A percentile compares a stretch with the other conserved stretches of the same genome.
Evolutionary conservation across 495 filamentous ascomycete genomes (phyloP).

Genomic region (Annulohypoxylon maeteangense): DNA sequence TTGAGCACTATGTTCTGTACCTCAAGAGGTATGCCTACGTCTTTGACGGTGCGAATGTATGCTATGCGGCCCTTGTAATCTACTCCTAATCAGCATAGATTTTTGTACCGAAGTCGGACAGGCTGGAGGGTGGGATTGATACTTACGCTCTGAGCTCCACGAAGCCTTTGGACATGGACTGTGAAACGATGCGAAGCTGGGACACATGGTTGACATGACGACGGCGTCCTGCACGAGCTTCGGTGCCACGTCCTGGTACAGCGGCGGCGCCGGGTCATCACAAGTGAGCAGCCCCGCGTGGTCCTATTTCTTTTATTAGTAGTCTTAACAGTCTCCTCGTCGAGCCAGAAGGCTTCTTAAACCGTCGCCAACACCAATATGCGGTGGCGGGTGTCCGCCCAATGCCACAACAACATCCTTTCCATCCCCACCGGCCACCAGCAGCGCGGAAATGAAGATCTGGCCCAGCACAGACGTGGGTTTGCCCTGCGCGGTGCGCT

Average conservation of each 20-base stretch:
- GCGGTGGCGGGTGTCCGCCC: not conserved
- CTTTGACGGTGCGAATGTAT: not conserved
- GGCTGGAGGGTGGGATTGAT: not conserved
- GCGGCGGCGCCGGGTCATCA: not conserved
- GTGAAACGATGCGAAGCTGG: conserved; percentile 1
- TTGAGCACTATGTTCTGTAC: conserved; percentile 1
- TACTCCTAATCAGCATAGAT: not conserved
- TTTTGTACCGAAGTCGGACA: not conserved
- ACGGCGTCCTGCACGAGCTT: conserved; percentile 1
- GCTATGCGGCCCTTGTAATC: conserved; percentile 3
- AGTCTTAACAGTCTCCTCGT: too few species aligned
- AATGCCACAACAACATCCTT: not conserved
- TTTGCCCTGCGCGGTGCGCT: conserved; percentile 2
- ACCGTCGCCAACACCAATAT: conserved; percentile 2
- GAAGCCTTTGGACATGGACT: conserved; percentile 3
- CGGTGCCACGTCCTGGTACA: not conserved
- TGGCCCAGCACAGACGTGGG: conserved; percentile 1
- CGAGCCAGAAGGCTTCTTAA: not conserved
- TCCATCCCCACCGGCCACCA: conserved; percentile 1
- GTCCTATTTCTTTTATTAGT: not conserved
- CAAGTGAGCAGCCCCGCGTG: not conserved
- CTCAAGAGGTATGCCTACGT: conserved; percentile 5
- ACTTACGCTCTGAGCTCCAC: conserved; percentile 2
- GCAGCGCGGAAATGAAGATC: conserved; percentile 5
- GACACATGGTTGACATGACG: conserved; percentile 1